Percentiles rank a stretch among this genome's conserved stretches.
phyloP scores from a whole-genome alignment of 345 rosid genomes.

The Populus euphratica region DNA sequence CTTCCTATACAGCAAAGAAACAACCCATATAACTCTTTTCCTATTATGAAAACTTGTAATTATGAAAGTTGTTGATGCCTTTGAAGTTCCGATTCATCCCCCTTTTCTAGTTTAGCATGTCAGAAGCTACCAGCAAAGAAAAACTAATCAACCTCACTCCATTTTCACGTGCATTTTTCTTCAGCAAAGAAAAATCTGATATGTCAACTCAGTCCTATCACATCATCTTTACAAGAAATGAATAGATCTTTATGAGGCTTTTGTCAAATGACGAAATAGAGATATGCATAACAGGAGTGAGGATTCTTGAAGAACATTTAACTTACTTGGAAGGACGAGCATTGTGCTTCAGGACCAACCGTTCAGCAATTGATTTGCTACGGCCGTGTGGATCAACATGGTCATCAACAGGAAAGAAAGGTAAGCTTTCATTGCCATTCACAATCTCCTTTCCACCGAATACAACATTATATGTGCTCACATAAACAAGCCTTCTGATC shows the following conservation, averaged over 20 bases:
- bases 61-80: not conserved
- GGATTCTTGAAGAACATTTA: not conserved
- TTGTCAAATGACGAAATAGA: no score
- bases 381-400: conserved; percentile 73
- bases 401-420: conserved; percentile 73
- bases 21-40: not conserved
- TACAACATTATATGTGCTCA: conserved; percentile 79
- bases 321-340: conserved; percentile 71
- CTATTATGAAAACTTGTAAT: not conserved
- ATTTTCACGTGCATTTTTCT: not conserved
- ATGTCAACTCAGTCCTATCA: not conserved
- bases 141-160: not conserved
- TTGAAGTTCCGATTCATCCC: not conserved
- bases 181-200: not conserved
- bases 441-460: conserved; percentile 82
- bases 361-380: conserved; percentile 79
- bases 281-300: not conserved
- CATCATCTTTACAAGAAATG: not conserved
- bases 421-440: conserved; percentile 69
- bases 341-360: conserved; percentile 70
- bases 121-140: not conserved
- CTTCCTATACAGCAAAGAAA: conserved; percentile 40
- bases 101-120: not conserved
- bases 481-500: conserved; percentile 68
- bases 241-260: no score